Evolutionary conservation across 2,329 filamentous ascomycete genomes (phyloP).

Genomic region (Penicillium brevicompactum): DNA sequence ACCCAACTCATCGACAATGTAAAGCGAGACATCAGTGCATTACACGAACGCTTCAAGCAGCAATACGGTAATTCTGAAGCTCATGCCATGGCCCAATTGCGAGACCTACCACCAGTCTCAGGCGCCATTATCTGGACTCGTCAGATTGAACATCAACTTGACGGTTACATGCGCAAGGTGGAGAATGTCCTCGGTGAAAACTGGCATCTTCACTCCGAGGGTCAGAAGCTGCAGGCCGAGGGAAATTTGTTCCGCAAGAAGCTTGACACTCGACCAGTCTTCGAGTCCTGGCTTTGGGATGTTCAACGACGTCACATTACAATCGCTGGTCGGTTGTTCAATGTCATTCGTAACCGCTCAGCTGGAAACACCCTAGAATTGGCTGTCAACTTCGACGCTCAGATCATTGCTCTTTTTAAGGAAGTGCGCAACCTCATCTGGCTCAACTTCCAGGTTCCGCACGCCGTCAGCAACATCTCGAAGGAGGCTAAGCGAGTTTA

Average conservation of each 20-base stretch:
- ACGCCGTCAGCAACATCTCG: slow-evolving; percentile 90
- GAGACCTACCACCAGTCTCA: slow-evolving; percentile 91
- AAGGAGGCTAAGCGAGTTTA: slow-evolving; percentile 99
- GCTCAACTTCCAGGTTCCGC: slow-evolving; percentile 92
- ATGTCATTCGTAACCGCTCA: slow-evolving; percentile 84
- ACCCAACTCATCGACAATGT: slow-evolving; percentile 97
- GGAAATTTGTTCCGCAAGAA: slow-evolving; percentile 95
- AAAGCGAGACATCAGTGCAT: slow-evolving; percentile 87
- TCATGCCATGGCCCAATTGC: slow-evolving; percentile 95
- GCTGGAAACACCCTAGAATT: slow-evolving; percentile 87
- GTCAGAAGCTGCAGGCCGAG: slow-evolving; percentile 88
- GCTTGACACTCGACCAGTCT: slow-evolving; percentile 89
- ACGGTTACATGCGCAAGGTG: slow-evolving; percentile 98
- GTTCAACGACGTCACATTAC: slow-evolving; percentile 85
- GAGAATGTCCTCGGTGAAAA: slow-evolving; percentile 94
- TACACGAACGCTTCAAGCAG: slow-evolving; percentile 97
- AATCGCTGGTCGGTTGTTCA: slow-evolving; percentile 89
- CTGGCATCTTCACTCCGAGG: slow-evolving; percentile 92
- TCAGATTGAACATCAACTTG: slow-evolving; percentile 93
- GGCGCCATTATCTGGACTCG: slow-evolving; percentile 97
- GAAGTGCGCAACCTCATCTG: slow-evolving; percentile 95
- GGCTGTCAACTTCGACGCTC: slow-evolving; percentile 92
- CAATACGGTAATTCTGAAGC: slow-evolving; percentile 98
- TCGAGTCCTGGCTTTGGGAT: slow-evolving; percentile 92
- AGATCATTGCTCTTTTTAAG: slow-evolving; percentile 97